phyloP scores from a whole-genome alignment of 306 rosid species.

The Delonix regia region DNA sequence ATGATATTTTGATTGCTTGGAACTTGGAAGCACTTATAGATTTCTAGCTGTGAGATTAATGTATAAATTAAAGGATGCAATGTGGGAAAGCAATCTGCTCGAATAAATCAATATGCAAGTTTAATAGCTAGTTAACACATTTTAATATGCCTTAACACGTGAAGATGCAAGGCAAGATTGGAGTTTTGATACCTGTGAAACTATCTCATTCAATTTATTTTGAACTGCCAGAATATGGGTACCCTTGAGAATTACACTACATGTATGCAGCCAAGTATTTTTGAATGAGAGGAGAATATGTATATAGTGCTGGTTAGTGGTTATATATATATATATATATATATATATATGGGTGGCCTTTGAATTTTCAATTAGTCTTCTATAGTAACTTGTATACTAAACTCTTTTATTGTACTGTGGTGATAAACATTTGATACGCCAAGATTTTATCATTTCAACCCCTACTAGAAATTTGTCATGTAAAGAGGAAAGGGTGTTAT shows the following conservation, averaged over 20 bases:
- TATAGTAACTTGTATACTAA: constrained; percentile 3
- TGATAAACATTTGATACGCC: not conserved
- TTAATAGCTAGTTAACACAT: constrained; percentile 2
- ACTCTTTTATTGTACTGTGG: not conserved
- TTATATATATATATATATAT: not conserved
- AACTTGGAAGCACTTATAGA: constrained; percentile 6
- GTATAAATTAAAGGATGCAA: constrained; percentile 8
- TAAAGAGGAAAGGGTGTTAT: not conserved
- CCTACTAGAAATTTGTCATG: not conserved
- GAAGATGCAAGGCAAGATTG: constrained; percentile 3
- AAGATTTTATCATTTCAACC: constrained; percentile 10
- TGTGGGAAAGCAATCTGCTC: not conserved
- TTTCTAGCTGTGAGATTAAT: not conserved
- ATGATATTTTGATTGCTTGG: constrained; percentile 6
- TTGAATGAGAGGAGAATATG: constrained; percentile 10
- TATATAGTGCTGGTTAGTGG: not conserved
- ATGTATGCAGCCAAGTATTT: constrained; percentile 5
- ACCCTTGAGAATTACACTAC: not conserved
- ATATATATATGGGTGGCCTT: not conserved
- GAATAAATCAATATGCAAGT: not conserved
- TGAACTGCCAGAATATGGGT: constrained; percentile 10
- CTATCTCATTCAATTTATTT: constrained; percentile 15
- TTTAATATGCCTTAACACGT: not conserved
- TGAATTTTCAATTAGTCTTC: constrained; percentile 1
- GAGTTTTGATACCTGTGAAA: not conserved